Evolutionary conservation across 306 rosid species (phyloP), one percentile per base, ranked within the genome.

Genomic region (Amphicarpaea edgeworthii): DNA sequence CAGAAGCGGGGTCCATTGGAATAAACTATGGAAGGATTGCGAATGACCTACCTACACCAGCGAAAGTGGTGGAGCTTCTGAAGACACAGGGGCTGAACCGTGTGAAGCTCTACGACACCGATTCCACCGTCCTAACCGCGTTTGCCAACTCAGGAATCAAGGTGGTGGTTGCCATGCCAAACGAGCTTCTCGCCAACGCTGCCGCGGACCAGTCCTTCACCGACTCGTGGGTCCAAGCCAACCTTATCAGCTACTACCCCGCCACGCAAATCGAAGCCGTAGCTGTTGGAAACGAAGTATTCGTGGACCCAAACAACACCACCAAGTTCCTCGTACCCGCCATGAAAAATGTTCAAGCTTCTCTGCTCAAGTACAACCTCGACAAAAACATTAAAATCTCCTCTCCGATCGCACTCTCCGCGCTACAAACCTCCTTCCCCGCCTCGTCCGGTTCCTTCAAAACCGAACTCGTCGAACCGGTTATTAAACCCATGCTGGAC

Each of bases 201-300:
- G 93, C 98, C 0, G 30, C 82, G 0, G 89, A 83, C 43, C 83
- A 82, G 14, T 88, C 97, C 1, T 86, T 82, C 72, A 84, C 97
- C n/a, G 97, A 94, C 82, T 73, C 83, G 0, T 94, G 97, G 97
- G 88, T 94, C 7, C 75, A 90, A 68, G 58, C 91, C 46, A 94
- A 83, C 81, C 86, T 93, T 79, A 20, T 85, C 2, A 70, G 4
- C 0, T 86, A 70, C 83, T 46, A 81, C 84, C 98, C 98, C 0
- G 76, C 86, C 50, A 91, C 97, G 7, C 73, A 88, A 43, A 85
- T 91, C 59, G 86, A 85, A 64, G 91, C 96, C 89, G 83, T 93
- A 8, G 92, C 96, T 15, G 87, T 93, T 15, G 98, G 98, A 0
- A 93, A 93, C 75, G 98, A 93, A 68, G 98, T 91, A 16, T 91